Base-by-base conservation (phyloP, 306 rosid species). In the Alnus rubra region DNA sequence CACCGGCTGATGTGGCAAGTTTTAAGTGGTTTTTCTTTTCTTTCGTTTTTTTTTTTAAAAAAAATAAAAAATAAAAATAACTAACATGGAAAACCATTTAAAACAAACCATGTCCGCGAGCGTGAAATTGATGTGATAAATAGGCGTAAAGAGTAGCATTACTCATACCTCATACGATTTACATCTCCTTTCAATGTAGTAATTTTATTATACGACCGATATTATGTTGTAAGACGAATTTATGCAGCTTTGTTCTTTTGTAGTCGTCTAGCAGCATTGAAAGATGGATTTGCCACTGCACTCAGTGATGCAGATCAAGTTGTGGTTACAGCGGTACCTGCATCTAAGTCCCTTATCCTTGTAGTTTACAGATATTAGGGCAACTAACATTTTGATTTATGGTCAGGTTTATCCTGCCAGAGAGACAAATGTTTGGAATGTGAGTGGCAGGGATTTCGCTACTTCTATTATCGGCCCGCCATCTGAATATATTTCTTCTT, bases 261-360 rank as follows among this genome's bases (percentile, higher is more conserved):
- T 56, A 73, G 87, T 73, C 87, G 87, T 64, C 71, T 84, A 54
- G 79, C 80, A 51, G 84, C 79, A 39, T 4, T 84, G 69, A 77
- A 56, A 67, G 82, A 76, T 54, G 74, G 56, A 12, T 84, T 80
- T 60, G 62, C 87, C 35, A 31, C 23, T 33, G 84, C 79, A 47
- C 84, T 76, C 33, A 11, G 70, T 58, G 74, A n/a, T 5, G 81
- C 79, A 37, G 81, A 84, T 72, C 82, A 76, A 72, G 87, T 80
- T 64, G 62, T 80, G 35, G 71, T 80, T 50, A 77, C 82, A 56
- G 79, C 39, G 84, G 84, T 76, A 58, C 47, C 2, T 15, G 19
- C 72, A 9, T 71, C 33, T 64, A 47, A 19, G 16, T 67, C 19
- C 35, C 23, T 5, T 4, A n/a, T 28, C 15, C 51, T 42, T 62